phyloP scores from a whole-genome alignment of 73 alveolate genomes.

The Paramecium octaurelia region DNA sequence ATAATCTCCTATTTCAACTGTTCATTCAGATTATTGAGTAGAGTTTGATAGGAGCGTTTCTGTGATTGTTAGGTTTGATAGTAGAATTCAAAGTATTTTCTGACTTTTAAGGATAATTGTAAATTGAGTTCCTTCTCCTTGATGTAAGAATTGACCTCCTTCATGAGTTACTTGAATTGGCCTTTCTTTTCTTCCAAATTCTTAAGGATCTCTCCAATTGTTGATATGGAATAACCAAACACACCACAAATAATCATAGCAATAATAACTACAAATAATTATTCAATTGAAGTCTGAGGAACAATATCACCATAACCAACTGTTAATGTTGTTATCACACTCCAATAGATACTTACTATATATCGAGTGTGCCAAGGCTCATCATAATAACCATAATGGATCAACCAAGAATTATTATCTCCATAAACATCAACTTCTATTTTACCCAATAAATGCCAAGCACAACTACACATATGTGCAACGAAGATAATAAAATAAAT shows the following conservation, averaged over 20 bases:
- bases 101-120: constrained; percentile 45
- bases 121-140: constrained; percentile 40
- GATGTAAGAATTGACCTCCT: constrained; percentile 33
- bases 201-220: constrained; percentile 53
- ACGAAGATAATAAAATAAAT: constrained; percentile 38
- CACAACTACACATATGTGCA: constrained; percentile 63
- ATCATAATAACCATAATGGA: neutral
- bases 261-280: constrained; percentile 40
- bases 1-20: constrained; percentile 40
- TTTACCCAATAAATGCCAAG: constrained; percentile 45
- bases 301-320: constrained; percentile 65
- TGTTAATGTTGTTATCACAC: constrained; percentile 57
- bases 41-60: constrained; percentile 7
- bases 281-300: constrained; percentile 49
- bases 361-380: constrained; percentile 42
- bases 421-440: constrained; percentile 19
- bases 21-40: constrained; percentile 15
- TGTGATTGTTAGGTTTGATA: neutral
- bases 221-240: constrained; percentile 53
- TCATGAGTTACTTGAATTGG: constrained; percentile 36
- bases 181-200: constrained; percentile 32
- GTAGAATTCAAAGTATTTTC: constrained; percentile 55
- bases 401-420: constrained; percentile 23
- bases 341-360: constrained; percentile 57
- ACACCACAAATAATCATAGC: constrained; percentile 59